phyloP scores from a whole-genome alignment of 192 early-diverging fungal genomes.

The Coemansia sp. region DNA sequence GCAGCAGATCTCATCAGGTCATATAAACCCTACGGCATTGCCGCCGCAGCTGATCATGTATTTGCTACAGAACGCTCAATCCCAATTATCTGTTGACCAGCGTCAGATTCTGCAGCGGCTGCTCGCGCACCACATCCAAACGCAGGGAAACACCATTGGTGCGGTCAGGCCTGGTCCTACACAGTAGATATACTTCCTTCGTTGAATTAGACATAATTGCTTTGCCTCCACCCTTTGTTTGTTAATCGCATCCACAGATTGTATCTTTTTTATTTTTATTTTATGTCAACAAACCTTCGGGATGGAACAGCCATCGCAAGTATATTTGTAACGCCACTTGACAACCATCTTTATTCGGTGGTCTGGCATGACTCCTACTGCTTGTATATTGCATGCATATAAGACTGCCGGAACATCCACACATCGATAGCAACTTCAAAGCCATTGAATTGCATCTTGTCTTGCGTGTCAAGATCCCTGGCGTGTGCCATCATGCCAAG shows the following conservation, averaged over 20 bases:
- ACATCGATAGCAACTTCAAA: not conserved
- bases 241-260: not conserved
- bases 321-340: not conserved
- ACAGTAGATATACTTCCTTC: conserved; percentile 15
- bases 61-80: conserved; percentile 29
- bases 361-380: not conserved
- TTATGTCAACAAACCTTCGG: not conserved
- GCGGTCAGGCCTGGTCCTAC: conserved; percentile 13
- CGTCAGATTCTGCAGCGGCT: conserved; percentile 22
- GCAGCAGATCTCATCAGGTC: conserved; percentile 39
- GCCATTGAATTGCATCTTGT: not conserved
- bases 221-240: not conserved
- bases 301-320: not conserved
- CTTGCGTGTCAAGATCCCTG: not conserved
- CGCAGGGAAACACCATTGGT: conserved; percentile 4
- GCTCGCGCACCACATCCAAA: conserved; percentile 22
- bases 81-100: conserved; percentile 27
- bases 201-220: not conserved
- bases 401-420: not conserved
- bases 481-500: not conserved
- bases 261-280: not conserved
- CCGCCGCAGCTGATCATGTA: conserved; percentile 27
- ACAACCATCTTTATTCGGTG: not conserved
- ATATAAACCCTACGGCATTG: conserved; percentile 20
- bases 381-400: too few species aligned